Evolutionary conservation across 176 grass and related monocot species (phyloP).

Genomic region (Ampelocalamus luodianensis): DNA sequence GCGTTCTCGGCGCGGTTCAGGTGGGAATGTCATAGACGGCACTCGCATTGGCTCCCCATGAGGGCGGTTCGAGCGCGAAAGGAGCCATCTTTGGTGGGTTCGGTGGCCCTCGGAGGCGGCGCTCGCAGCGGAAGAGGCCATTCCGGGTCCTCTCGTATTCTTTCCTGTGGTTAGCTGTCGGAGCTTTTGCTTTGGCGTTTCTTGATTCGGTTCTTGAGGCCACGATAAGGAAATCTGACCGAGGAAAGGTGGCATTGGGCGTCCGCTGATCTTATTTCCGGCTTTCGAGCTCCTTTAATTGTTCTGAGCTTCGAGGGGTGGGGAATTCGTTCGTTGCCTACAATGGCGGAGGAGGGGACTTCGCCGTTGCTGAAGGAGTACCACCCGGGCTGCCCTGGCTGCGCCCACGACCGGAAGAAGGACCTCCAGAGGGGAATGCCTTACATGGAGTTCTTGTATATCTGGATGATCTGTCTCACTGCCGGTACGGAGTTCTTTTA

Average conservation of each 20-base stretch:
- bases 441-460: conserved; percentile 53
- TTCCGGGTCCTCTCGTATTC: not conserved
- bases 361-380: conserved; percentile 40
- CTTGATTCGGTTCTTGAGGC: not conserved
- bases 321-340: not conserved
- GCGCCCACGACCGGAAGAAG: conserved; percentile 41
- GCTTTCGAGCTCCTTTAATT: not conserved
- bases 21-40: not conserved
- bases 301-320: no score
- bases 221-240: not conserved
- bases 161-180: not conserved
- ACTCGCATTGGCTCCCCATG: no score
- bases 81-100: no score
- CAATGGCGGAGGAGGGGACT: conserved; percentile 15
- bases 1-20: not conserved
- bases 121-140: not conserved
- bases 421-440: conserved; percentile 35
- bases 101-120: no score
- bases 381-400: conserved; percentile 52
- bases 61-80: no score
- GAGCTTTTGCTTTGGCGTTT: conserved; percentile 13
- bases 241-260: not conserved
- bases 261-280: not conserved
- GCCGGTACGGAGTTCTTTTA: not conserved
- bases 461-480: conserved; percentile 55